phyloP scores from a whole-genome alignment of 192 early-diverging fungal species.

The Podila verticillata region DNA sequence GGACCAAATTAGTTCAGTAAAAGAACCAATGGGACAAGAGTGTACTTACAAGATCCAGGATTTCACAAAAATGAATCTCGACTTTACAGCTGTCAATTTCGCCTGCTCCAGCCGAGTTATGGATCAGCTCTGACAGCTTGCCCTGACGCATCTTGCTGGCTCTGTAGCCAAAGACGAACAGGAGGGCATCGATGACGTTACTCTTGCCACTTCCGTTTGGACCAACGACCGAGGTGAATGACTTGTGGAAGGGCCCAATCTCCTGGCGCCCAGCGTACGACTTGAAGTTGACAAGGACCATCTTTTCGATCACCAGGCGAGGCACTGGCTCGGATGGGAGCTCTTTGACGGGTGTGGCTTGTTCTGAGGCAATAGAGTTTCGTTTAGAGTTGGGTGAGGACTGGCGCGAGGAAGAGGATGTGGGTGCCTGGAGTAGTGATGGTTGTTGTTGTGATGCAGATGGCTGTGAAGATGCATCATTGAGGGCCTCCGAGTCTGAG shows the following conservation, averaged over 20 bases:
- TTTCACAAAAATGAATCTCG: constrained; percentile 94
- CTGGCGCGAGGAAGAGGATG: not conserved
- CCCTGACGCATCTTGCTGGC: constrained; percentile 97
- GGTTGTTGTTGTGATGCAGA: constrained; percentile 12
- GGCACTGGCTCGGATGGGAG: constrained; percentile 20
- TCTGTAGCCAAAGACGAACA: constrained; percentile 99
- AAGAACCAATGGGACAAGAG: not conserved
- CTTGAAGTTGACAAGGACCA: constrained; percentile 97
- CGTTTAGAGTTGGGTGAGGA: constrained; percentile 14
- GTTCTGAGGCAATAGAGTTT: constrained; percentile 16
- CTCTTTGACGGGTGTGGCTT: constrained; percentile 11
- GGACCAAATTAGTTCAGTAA: not conserved
- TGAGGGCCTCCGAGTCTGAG: constrained; percentile 6
- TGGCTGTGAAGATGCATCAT: not conserved
- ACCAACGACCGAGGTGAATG: constrained; percentile 86
- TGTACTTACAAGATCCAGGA: constrained; percentile 75
- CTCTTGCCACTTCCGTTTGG: constrained; percentile 99
- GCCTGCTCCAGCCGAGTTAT: constrained; percentile 83
- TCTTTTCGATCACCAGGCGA: constrained; percentile 64
- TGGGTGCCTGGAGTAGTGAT: constrained; percentile 4
- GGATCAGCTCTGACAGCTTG: constrained; percentile 95
- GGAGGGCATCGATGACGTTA: constrained; percentile 96
- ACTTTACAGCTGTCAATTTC: constrained; percentile 84
- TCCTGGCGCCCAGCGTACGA: constrained; percentile 91
- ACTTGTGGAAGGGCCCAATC: constrained; percentile 98